Evolutionary conservation across 768 basidiomycete genomes (phyloP).

Genomic region (Phallus indusiatus): DNA sequence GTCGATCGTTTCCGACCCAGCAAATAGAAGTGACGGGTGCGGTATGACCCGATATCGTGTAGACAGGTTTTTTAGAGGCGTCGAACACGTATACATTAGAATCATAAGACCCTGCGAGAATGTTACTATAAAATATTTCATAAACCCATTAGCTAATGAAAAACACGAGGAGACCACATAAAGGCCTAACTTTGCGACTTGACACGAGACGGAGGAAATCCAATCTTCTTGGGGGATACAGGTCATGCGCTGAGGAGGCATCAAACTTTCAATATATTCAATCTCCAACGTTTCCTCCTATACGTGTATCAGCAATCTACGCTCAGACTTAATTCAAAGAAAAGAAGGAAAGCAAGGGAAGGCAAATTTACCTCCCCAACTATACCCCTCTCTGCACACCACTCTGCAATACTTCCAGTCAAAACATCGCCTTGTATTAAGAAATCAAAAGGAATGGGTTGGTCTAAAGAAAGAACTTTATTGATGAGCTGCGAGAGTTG

Average conservation of each 20-base stretch:
- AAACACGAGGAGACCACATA: slow-evolving; percentile 1
- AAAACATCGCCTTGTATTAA: slow-evolving; percentile 77
- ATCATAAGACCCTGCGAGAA: slow-evolving; percentile 78
- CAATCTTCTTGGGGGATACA: slow-evolving; percentile 86
- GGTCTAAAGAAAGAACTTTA: slow-evolving; percentile 69
- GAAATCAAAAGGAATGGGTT: slow-evolving; percentile 89
- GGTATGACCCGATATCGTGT: slow-evolving; percentile 41
- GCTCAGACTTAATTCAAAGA: background rate
- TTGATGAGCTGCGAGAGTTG: slow-evolving; percentile 96
- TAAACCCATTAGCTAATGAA: background rate
- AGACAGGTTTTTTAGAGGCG: slow-evolving; percentile 49
- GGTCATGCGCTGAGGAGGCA: slow-evolving; percentile 77
- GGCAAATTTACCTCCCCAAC: slow-evolving; percentile 49
- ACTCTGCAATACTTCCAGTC: slow-evolving; percentile 58
- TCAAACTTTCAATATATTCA: slow-evolving; percentile 83
- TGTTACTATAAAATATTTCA: slow-evolving; percentile 44
- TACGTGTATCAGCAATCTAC: slow-evolving; percentile 1
- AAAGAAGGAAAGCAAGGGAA: background rate
- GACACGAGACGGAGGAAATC: slow-evolving; percentile 75
- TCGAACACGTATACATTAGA: slow-evolving; percentile 66
- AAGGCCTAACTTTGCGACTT: slow-evolving; percentile 39
- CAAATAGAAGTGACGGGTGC: slow-evolving; percentile 63
- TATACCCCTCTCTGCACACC: slow-evolving; percentile 60
- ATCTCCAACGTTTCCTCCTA: slow-evolving; percentile 88
- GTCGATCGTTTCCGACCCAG: slow-evolving; percentile 27